Conservation (phyloP, 768 basidiomycete genomes). For the Termitomyces sp. region DNA sequence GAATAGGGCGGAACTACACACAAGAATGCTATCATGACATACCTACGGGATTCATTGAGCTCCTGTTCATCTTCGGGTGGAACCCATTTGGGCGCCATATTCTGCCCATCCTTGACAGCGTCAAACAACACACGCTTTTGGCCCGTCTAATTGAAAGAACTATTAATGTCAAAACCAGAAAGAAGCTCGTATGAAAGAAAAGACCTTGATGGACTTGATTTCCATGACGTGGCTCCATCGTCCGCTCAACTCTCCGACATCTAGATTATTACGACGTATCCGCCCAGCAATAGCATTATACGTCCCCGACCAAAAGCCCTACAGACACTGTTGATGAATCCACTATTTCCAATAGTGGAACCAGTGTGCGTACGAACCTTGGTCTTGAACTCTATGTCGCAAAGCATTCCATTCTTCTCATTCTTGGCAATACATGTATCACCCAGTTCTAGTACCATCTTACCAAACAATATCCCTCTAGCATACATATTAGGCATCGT, state of each 20-base stretch:
- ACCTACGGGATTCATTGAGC: conserved; percentile 84
- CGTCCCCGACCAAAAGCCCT: conserved; percentile 97
- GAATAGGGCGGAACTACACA: background rate
- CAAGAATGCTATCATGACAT: background rate
- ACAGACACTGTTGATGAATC: background rate
- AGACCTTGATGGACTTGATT: conserved; percentile 64
- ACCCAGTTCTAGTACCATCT: conserved; percentile 95
- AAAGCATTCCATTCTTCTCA: conserved; percentile 64
- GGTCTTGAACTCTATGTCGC: conserved; percentile 96
- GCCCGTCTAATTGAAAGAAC: conserved; percentile 41
- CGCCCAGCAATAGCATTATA: conserved; percentile 89
- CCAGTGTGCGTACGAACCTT: conserved; percentile 49
- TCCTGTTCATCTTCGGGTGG: conserved; percentile 84
- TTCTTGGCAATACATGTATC: conserved; percentile 85
- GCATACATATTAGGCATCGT: conserved; percentile 99
- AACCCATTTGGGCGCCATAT: conserved; percentile 78
- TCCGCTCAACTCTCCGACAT: conserved; percentile 84
- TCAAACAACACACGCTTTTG: conserved; percentile 81
- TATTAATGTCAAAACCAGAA: background rate
- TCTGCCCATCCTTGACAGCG: conserved; percentile 67
- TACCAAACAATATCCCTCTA: conserved; percentile 80
- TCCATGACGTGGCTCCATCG: conserved; percentile 92
- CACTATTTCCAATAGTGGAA: background rate
- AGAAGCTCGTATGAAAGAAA: conserved; percentile 10
- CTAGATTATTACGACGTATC: conserved; percentile 56